A percentile compares a stretch with the other conserved stretches of the same genome.
Evolutionary conservation across 805 yeast genomes (phyloP).

Genomic region (Tetrapisispora namnaoensis): DNA sequence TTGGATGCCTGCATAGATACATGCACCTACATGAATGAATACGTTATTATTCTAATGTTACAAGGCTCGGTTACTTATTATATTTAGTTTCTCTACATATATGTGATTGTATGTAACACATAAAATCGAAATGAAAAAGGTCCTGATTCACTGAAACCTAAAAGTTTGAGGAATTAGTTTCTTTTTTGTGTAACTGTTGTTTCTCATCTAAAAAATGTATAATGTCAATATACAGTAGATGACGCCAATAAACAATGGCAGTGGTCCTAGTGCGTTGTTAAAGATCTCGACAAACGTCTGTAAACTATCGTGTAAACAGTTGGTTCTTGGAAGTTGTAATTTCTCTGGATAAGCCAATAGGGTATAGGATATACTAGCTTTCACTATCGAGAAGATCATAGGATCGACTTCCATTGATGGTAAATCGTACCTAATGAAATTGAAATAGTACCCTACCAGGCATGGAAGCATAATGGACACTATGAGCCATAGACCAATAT

Average conservation of each 20-base stretch:
- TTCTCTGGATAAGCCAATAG: neutral
- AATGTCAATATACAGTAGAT: conserved; percentile 17
- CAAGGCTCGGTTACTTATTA: neutral
- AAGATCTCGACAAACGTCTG: neutral
- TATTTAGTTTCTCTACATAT: neutral
- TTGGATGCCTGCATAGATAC: too few species aligned
- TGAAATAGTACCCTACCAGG: conserved; percentile 20
- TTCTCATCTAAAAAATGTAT: conserved; percentile 13
- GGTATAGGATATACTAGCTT: conserved; percentile 14
- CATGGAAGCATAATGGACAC: conserved; percentile 14
- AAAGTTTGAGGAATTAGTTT: too few species aligned
- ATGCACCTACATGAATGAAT: neutral
- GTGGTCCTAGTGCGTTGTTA: conserved; percentile 11
- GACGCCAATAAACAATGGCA: conserved; percentile 17
- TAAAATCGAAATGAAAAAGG: too few species aligned
- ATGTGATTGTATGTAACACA: too few species aligned
- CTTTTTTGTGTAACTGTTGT: too few species aligned
- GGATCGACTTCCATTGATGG: conserved; percentile 21
- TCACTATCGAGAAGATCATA: conserved; percentile 23
- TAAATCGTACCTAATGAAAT: conserved; percentile 25
- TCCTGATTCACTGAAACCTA: too few species aligned
- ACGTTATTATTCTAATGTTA: neutral
- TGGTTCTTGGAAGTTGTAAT: neutral
- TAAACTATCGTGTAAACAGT: neutral
- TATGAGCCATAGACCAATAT: conserved; percentile 11